A percentile compares a stretch with the other conserved stretches of the same genome.
These are phyloP conservation scores for Ogataea pini DNA, from an alignment of 805 yeast species.

Conservation along the genomic window DNA sequence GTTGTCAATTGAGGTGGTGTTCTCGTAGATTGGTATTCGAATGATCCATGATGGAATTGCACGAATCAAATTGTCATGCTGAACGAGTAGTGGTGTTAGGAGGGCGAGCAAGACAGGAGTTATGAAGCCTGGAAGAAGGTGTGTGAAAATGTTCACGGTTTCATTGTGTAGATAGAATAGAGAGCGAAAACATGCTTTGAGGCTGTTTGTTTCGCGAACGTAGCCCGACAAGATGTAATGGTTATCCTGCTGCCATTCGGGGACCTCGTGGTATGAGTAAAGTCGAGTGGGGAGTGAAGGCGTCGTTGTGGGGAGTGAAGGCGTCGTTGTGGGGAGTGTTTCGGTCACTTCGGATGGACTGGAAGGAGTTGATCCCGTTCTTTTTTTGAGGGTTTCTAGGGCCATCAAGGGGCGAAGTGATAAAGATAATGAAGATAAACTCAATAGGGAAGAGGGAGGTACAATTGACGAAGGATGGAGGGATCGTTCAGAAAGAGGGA, in stretches of 20 bases:
- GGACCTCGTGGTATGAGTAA: conserved; percentile 44
- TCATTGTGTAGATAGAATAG: conserved; percentile 53
- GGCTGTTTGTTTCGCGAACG: conserved; percentile 47
- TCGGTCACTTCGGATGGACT: not conserved
- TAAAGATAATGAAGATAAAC: no score
- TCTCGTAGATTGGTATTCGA: conserved; percentile 29
- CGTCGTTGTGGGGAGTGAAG: no score
- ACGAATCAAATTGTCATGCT: conserved; percentile 19
- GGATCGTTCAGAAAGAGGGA: no score
- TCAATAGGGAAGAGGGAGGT: no score
- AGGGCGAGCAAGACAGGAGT: conserved; percentile 27
- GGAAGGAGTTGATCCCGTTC: not conserved
- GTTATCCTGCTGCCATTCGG: conserved; percentile 59
- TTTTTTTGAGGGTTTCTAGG: not conserved
- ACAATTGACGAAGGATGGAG: no score
- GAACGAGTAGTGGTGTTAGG: conserved; percentile 26
- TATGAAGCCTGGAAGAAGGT: conserved; percentile 46
- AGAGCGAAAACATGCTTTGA: conserved; percentile 40
- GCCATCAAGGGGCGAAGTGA: no score
- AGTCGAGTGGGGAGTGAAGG: not conserved
- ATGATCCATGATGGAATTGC: conserved; percentile 28
- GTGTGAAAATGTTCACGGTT: conserved; percentile 52
- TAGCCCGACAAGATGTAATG: conserved; percentile 53
- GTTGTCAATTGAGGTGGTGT: conserved; percentile 38
- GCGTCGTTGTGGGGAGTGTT: not conserved